These are phyloP conservation scores for Conticribra weissflogii DNA, from an alignment of 108 stramenopile species.

Conservation along the genomic window DNA sequence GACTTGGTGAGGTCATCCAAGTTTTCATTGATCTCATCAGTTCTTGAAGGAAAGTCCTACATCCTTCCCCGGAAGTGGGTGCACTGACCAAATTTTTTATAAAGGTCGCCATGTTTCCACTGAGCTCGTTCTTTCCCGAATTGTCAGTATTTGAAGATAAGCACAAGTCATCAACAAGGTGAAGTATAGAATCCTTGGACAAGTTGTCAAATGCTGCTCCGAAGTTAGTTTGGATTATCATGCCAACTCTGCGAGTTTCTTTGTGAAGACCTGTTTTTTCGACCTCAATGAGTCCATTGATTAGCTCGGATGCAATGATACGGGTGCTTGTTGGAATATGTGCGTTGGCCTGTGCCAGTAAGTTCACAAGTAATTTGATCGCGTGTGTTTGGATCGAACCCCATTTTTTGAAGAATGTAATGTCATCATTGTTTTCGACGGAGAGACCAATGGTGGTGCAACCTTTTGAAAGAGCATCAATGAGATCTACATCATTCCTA, in stretches of 20 bases:
- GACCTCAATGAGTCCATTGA: conserved; percentile 25
- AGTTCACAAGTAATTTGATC: conserved; percentile 9
- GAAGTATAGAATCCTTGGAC: conserved; percentile 23
- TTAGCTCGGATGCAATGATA: conserved; percentile 14
- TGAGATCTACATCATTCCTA: conserved; percentile 17
- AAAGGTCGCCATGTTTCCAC: conserved; percentile 9
- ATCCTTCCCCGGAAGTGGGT: conserved; percentile 15
- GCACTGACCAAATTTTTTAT: conserved; percentile 23
- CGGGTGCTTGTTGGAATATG: conserved; percentile 1
- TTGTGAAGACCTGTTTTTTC: conserved; percentile 12
- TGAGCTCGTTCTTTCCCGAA: conserved; percentile 5
- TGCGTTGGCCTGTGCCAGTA: not conserved
- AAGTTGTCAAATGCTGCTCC: conserved; percentile 29
- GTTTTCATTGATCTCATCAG: conserved; percentile 19
- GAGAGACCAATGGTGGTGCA: not conserved
- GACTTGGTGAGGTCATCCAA: conserved; percentile 23
- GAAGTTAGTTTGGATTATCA: conserved; percentile 4
- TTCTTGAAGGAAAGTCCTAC: conserved; percentile 22
- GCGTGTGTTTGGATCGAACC: conserved; percentile 6
- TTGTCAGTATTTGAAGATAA: not conserved
- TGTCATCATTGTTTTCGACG: not conserved
- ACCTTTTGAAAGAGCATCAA: conserved; percentile 6
- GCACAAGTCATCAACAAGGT: conserved; percentile 15
- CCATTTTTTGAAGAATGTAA: not conserved
- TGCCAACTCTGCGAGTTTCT: not conserved